Evolutionary conservation across 495 filamentous ascomycete species (phyloP).

Genomic region (Friedmanniomyces endolithicus): DNA sequence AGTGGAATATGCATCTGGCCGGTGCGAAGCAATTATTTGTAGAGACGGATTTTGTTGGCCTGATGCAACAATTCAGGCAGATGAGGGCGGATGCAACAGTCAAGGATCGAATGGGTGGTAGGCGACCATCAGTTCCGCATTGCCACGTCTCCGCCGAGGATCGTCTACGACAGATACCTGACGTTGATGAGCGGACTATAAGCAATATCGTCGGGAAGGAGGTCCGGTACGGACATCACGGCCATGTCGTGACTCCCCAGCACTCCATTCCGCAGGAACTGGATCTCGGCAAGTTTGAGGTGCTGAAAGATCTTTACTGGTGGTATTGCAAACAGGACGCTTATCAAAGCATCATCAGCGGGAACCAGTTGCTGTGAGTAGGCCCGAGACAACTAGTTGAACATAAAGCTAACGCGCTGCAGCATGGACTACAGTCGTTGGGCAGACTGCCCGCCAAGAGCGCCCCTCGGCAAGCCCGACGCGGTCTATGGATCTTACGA

Average conservation of each 20-base stretch:
- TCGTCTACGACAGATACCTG: constrained; percentile 17
- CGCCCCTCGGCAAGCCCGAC: constrained; percentile 62
- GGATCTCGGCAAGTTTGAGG: constrained; percentile 47
- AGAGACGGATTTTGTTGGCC: constrained; percentile 65
- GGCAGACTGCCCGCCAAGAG: constrained; percentile 75
- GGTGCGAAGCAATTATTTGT: constrained; percentile 71
- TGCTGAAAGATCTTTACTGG: constrained; percentile 85
- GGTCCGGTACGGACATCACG: constrained; percentile 27
- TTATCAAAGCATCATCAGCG: constrained; percentile 81
- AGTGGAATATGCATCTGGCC: constrained; percentile 86
- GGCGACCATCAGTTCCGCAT: not conserved
- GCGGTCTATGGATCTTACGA: constrained; percentile 80
- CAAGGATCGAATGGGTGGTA: not conserved
- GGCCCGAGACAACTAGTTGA: not conserved
- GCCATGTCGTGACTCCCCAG: constrained; percentile 15
- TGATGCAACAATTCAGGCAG: constrained; percentile 57
- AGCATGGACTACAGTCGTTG: constrained; percentile 72
- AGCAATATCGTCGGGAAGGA: constrained; percentile 27
- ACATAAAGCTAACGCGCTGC: constrained; percentile 4
- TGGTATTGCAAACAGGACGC: constrained; percentile 92
- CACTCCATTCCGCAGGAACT: constrained; percentile 11
- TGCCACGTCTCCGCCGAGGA: constrained; percentile 6
- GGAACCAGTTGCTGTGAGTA: constrained; percentile 69
- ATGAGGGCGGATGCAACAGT: constrained; percentile 35
- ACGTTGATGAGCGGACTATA: constrained; percentile 28